phyloP scores from a whole-genome alignment of 2,329 filamentous ascomycete species.

The Penicillium sp. region DNA sequence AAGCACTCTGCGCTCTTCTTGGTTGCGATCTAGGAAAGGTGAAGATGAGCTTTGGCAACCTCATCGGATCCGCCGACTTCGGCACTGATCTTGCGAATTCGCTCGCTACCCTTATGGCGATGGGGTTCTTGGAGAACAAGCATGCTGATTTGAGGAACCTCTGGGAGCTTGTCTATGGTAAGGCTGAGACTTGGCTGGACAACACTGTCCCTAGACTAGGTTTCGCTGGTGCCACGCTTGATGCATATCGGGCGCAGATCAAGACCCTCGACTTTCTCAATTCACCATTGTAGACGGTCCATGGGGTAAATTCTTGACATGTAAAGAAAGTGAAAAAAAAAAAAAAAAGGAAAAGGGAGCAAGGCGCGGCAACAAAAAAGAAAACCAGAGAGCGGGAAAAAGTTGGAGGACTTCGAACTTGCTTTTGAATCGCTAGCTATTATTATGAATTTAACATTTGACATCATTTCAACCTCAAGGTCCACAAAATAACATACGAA shows the following conservation, averaged over 20 bases:
- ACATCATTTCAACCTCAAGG: no score
- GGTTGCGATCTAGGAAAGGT: constrained; percentile 1
- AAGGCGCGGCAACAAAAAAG: not conserved
- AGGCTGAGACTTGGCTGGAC: constrained; percentile 14
- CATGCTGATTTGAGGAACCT: not conserved
- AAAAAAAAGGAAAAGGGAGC: not conserved
- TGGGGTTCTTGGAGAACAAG: constrained; percentile 9
- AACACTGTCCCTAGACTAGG: not conserved
- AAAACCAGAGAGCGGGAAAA: not conserved
- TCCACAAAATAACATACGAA: no score
- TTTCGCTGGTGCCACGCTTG: not conserved
- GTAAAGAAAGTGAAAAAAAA: not conserved
- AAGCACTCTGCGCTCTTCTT: constrained; percentile 20
- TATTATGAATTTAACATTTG: no score
- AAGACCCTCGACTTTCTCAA: not conserved
- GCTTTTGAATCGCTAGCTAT: no score
- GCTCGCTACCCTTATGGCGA: constrained; percentile 14
- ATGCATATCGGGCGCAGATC: not conserved
- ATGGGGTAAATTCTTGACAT: no score
- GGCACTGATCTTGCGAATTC: not conserved
- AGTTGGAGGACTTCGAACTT: no score
- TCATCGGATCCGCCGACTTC: not conserved
- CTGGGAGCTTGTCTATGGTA: constrained; percentile 18
- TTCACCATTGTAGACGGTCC: no score
- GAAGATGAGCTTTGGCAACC: not conserved